phyloP scores from a whole-genome alignment of 2,329 filamentous ascomycete genomes.

The Alternaria atra region DNA sequence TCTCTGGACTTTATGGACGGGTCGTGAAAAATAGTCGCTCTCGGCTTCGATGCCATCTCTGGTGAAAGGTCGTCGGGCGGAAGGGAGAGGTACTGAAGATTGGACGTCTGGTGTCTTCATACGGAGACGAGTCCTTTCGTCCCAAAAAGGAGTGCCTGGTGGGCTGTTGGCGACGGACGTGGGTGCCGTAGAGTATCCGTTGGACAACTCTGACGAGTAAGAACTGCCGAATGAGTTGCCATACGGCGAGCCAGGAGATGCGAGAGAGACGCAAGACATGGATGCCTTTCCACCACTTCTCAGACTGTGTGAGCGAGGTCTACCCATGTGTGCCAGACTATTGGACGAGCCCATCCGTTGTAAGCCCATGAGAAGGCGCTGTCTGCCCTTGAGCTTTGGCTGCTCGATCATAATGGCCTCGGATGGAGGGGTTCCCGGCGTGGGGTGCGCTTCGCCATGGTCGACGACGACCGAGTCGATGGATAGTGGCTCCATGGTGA shows the following conservation, averaged over 20 bases:
- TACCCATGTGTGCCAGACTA: constrained; percentile 70
- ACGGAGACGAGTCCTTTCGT: constrained; percentile 65
- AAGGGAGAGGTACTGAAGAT: constrained; percentile 69
- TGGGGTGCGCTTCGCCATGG: constrained; percentile 31
- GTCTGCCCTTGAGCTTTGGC: constrained; percentile 72
- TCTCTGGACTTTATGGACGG: constrained; percentile 46
- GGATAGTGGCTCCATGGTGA: constrained; percentile 48
- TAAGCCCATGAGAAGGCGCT: constrained; percentile 75
- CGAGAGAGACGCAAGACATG: constrained; percentile 71
- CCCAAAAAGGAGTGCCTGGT: constrained; percentile 58
- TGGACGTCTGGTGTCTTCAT: constrained; percentile 62
- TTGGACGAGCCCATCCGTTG: constrained; percentile 85
- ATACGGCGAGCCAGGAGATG: constrained; percentile 61
- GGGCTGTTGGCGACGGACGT: constrained; percentile 61
- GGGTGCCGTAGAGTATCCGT: constrained; percentile 65
- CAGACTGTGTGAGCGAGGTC: constrained; percentile 72
- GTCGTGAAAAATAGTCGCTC: constrained; percentile 59
- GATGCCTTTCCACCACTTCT: constrained; percentile 70
- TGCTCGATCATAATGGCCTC: constrained; percentile 43
- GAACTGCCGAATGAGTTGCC: constrained; percentile 64
- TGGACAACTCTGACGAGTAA: constrained; percentile 65
- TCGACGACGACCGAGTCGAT: constrained; percentile 51
- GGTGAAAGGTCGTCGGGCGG: constrained; percentile 65
- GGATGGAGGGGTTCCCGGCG: constrained; percentile 27
- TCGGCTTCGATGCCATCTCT: constrained; percentile 52